Percentiles rank a stretch among this genome's conserved stretches.
Conservation (phyloP, 768 basidiomycete genomes). For the Kwoniella dendrophila region DNA sequence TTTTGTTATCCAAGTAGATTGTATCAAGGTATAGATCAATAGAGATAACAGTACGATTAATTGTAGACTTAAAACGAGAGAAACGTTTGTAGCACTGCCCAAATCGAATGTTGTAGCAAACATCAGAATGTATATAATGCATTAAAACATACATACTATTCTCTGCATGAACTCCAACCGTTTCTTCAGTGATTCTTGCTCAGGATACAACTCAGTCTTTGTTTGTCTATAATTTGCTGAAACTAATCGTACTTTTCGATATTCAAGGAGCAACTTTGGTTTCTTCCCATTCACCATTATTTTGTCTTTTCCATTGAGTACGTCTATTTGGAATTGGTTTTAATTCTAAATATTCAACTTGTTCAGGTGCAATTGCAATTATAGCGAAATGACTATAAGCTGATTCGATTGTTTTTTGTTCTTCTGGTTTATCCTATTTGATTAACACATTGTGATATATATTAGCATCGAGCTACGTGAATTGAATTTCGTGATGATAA, state of each 20-base stretch:
- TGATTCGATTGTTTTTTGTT: conserved; percentile 39
- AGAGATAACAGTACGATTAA: no score
- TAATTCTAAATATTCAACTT: conserved; percentile 50
- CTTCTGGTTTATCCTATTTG: conserved; percentile 46
- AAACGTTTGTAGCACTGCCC: no score
- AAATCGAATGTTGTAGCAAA: no score
- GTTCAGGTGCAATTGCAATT: conserved; percentile 41
- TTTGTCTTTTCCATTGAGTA: conserved; percentile 42
- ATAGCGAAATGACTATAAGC: conserved; percentile 50
- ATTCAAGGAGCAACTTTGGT: conserved; percentile 37
- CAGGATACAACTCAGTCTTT: no score
- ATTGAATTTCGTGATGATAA: background rate
- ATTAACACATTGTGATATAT: background rate
- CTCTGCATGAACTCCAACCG: no score
- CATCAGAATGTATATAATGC: no score
- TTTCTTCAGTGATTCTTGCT: no score
- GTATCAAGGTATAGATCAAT: no score
- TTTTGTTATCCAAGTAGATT: no score
- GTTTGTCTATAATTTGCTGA: background rate
- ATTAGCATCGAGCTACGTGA: background rate
- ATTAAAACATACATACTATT: no score
- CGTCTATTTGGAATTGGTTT: conserved; percentile 49
- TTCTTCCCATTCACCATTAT: conserved; percentile 43
- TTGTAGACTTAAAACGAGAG: no score
- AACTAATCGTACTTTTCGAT: background rate